Conservation (phyloP, 2,329 filamentous ascomycete species). For the Diaporthe sp. region DNA sequence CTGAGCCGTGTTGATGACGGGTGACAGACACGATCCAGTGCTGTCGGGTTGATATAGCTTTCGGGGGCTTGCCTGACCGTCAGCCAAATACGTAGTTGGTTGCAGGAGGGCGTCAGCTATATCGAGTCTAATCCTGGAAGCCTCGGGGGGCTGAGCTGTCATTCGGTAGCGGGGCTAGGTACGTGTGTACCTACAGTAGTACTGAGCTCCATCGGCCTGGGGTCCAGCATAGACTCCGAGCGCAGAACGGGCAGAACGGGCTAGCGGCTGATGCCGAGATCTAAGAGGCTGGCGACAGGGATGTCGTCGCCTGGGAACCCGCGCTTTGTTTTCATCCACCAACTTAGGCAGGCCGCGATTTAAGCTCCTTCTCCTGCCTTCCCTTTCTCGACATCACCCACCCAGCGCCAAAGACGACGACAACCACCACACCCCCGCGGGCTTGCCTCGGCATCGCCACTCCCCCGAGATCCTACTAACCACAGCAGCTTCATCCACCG, state of each 20-base stretch:
- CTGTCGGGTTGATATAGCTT: conserved; percentile 1
- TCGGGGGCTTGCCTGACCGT: conserved; percentile 16
- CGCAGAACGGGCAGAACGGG: conserved; percentile 4
- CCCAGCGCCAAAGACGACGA: conserved; percentile 16
- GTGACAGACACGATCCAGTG: conserved; percentile 7
- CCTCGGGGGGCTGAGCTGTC: conserved; percentile 33
- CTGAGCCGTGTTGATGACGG: neutral
- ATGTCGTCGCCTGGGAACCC: conserved; percentile 37
- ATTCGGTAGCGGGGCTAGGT: conserved; percentile 17
- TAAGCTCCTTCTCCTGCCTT: conserved; percentile 5
- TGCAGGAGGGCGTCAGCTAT: conserved; percentile 17
- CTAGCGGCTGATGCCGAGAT: conserved; percentile 36
- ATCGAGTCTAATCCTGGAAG: neutral
- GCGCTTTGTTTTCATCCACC: conserved; percentile 37
- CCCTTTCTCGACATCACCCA: conserved; percentile 10
- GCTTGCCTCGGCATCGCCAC: conserved; percentile 32
- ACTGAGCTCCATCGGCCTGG: conserved; percentile 5
- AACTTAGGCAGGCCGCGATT: conserved; percentile 26
- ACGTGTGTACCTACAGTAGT: conserved; percentile 30
- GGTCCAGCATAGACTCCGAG: conserved; percentile 2
- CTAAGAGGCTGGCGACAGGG: conserved; percentile 30
- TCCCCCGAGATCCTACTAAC: conserved; percentile 18
- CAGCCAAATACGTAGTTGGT: conserved; percentile 24
- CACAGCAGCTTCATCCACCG: conserved; percentile 35
- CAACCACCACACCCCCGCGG: conserved; percentile 21